Base-by-base conservation (phyloP, 345 rosid species). In the Gossypium longicalyx region DNA sequence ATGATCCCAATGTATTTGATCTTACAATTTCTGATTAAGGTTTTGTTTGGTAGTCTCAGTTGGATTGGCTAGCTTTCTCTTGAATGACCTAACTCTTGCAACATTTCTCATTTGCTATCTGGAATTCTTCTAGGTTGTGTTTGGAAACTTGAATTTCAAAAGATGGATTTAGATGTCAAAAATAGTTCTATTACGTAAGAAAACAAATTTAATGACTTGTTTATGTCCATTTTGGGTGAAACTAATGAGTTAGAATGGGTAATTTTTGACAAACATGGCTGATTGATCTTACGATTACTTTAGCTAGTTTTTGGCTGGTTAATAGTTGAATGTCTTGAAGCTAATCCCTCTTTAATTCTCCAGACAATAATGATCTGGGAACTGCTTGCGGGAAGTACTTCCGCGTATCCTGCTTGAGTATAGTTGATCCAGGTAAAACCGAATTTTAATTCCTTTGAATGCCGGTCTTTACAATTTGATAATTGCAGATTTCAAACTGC, bases 301-400 rank as follows among this genome's bases (percentile, higher is more conserved):
- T 44, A 34, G 1, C 70, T 12, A 44, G 19, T 44, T 45, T 45
- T 45, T 9, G 16, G 12, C 19, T 2, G 3, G 12, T 34, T 70
- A n/a, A 52, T 53, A 3, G 6, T 53, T 48, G 12, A 51, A 70
- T 34, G 62, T 29, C 13, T 34, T n/a, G 73, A n/a, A 29, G 48
- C 61, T 45, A 5, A 58, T 47, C 56, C n/a, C 67, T 38, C 12
- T 22, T 27, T 19, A 27, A 23, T 15, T 68, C 52, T 52, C 2
- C 84, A 79, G 90, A 86, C 86, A 90, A 90, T 43, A 91, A 87
- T 1, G 96, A 89, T 76, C 72, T 90, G 71, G 96, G 96, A 17
- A 90, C 96, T 67, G 88, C 96, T 45, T 90, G 93, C 0, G 96
- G 96, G 23, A 89, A 90, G 83, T 87, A 87, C 77, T 90, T 80